Base-by-base conservation (phyloP, 768 basidiomycete genomes). In the Lactarius deliciosus region DNA sequence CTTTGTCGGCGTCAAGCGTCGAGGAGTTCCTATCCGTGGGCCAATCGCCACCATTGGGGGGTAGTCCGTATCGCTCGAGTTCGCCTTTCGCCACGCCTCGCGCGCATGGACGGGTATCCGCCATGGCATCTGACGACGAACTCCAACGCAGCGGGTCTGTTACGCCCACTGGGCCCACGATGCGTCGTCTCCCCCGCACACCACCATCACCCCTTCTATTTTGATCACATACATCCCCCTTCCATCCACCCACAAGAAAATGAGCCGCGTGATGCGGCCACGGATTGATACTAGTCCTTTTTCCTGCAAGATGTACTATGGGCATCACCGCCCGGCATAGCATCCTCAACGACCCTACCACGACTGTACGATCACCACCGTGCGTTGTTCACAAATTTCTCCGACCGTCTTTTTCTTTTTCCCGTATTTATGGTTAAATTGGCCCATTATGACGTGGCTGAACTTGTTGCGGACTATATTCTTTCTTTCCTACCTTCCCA, bases 1-100 rank as follows among this genome's bases (percentile, higher is more conserved):
- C 81, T 47, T 79, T 79, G 7, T 86, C 85, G 18, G 81, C 79
- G 2, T 85, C 86, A 38, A 85, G 82, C 71, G 76, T 88, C 13
- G 84, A 85, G 66, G 83, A 81, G 36, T 77, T 82, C 62, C 69
- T 86, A 25, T 74, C 80, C 28, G 28, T 50, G 9, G 60, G 65
- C 36, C 61, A 69, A 18, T 68, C 68, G 18, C 65, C 65, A 20
- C 65, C 68, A 11, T 61, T 67, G 25, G 25, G 65, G 55, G 57
- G 68, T 2, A 40, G 22, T 22, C 28, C 32, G 28, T 63, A 41
- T 25, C 40, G 41, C 45, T 43, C 65, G 41, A 43, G 10, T 25
- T 69, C 68, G 38, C 68, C 68, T 0, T 53, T 59, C 16, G 45
- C 68, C 25, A 69, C 68, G 18, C 68, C 68, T 56, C 62, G 66